Evolutionary conservation across 148 eudicot species (phyloP), one percentile per base, ranked within the genome.

Genomic region (Arctostaphylos glauca): DNA sequence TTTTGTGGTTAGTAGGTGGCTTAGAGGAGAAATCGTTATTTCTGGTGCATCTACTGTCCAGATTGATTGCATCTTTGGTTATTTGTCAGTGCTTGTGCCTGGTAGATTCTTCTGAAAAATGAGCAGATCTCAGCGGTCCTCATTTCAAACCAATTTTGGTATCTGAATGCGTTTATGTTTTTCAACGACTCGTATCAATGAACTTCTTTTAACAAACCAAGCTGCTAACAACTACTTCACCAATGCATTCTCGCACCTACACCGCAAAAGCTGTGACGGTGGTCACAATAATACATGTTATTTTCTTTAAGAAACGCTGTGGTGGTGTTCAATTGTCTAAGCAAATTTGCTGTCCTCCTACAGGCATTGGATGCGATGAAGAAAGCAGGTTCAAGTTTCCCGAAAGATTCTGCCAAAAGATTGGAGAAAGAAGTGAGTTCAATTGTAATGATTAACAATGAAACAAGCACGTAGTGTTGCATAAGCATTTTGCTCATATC

Each of bases 361-460:
- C 92, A 96, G 99, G 99, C 99, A 84, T 71, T 96, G 86, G 99
- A 96, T 80, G 81, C 91, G 4, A 86, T 91, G 55, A 96, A 94
- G 90, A 94, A 95, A 88, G 88, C 92, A 49, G 91, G 89, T 74
- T 85, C 91, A 66, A 84, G 80, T 84, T 89, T 92, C 76, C 93
- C 96, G 16, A 92, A 88, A 87, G 98, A 96, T 84, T 87, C 87
- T 79, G 93, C 91, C 38, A 94, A 96, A 90, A 88, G 90, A 88
- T 86, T 96, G 84, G 99, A 96, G 88, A 96, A 96, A 89, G 98
- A 96, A 74, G 99, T 92, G 78, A 90, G 93, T 89, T 70, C 19
- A 78, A 31, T 31, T 53, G 56, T 23, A 48, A 66, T 31, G 19
- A 62, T 25, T 41, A 46, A 15, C 15, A 25, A 49, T 3, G 13